Base-by-base conservation (phyloP, 2,329 filamentous ascomycete genomes). In the Fusarium sp. region DNA sequence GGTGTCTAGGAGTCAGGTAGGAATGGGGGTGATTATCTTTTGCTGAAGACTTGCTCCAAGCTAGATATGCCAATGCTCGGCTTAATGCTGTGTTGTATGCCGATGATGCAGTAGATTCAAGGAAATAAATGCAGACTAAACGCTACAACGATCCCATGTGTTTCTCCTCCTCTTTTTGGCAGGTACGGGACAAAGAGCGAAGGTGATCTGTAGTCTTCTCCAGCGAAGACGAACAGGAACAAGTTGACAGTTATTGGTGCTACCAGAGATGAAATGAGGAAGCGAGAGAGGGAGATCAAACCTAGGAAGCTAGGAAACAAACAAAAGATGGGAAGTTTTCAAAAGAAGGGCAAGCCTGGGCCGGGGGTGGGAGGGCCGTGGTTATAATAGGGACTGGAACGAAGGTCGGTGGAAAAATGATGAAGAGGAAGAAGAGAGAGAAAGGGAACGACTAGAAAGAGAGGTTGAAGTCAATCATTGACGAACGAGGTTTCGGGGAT, bases 331-430 rank as follows among this genome's bases (percentile, higher is more conserved):
- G 39, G 31, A 55, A 68, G 56, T 58, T 47, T 68, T 44, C 48
- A 41, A 72, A 60, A 65, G 59, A 33, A 69, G 63, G 50, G 61
- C 60, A 69, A 31, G 53, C 54, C 58, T 28, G 28, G 20, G 24
- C 41, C 31, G 51, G 60, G 71, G 70, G 65, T 68, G 75, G 74
- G 65, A 73, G 62, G 59, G 50, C 62, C 58, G 66, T 69, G 68
- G 72, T 77, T 78, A 71, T 72, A 78, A 71, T 74, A 78, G 75
- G 75, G 56, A 70, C 50, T 61, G 56, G 68, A 77, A 75, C 68
- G 75, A 79, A 63, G 36, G 77, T 77, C 38, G 59, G 75, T 75
- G 71, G 70, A 67, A 75, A 69, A 74, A 50, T 61, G 54, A 62
- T 61, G 61, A 68, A 66, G 66, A 71, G 66, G 71, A 65, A 72